These are phyloP conservation scores for Rhamnella rubrinervis DNA, from an alignment of 331 rosid species.

Conservation along the genomic window DNA sequence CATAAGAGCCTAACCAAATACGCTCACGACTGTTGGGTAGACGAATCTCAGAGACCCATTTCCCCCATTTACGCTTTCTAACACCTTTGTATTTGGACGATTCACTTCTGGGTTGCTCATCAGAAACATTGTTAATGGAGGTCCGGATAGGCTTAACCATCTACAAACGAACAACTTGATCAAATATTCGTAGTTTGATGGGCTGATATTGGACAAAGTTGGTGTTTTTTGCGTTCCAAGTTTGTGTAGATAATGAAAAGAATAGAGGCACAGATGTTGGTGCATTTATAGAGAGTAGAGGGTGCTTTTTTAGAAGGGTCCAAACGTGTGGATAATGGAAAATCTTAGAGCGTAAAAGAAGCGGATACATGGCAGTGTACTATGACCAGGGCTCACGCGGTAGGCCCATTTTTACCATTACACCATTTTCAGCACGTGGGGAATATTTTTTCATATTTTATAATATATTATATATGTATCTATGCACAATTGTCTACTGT, in stretches of 20 bases:
- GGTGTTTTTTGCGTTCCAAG: no score
- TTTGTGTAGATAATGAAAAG: not conserved
- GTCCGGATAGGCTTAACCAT: not conserved
- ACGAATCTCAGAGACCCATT: conserved; percentile 68
- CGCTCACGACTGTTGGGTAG: conserved; percentile 60
- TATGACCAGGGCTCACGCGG: conserved; percentile 21
- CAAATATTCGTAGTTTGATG: no score
- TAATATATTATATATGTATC: not conserved
- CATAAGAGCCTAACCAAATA: conserved; percentile 62
- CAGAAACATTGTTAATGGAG: not conserved
- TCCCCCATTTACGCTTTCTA: conserved; percentile 67
- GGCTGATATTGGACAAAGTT: no score
- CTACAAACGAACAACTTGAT: not conserved
- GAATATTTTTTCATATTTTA: not conserved
- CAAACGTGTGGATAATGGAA: conserved; percentile 41
- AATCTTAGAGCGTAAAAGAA: conserved; percentile 31
- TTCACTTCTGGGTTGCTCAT: not conserved
- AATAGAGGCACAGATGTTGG: not conserved
- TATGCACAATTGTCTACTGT: no score
- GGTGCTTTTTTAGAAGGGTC: not conserved
- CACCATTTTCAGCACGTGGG: conserved; percentile 5
- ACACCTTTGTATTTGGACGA: conserved; percentile 48
- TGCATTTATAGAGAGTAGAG: not conserved
- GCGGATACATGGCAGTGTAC: conserved; percentile 26
- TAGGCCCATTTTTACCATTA: conserved; percentile 15